Percentiles rank a stretch among this genome's conserved stretches.
phyloP scores from a whole-genome alignment of 208 protist species.

The Crithidia fasciculata region DNA sequence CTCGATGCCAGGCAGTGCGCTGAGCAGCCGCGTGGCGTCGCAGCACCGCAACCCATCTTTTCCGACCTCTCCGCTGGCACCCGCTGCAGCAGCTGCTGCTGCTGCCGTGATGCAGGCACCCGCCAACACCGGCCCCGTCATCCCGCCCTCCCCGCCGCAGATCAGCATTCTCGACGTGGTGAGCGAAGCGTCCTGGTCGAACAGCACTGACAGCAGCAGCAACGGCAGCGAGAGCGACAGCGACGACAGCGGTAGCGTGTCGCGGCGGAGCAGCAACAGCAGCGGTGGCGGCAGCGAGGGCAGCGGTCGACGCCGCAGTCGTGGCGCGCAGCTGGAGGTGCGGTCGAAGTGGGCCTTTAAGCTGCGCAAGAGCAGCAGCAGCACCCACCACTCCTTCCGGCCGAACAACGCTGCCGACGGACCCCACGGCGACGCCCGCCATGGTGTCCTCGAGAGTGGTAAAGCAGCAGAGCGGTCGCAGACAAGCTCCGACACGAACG shows the following conservation, averaged over 20 bases:
- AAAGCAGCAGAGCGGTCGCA: not conserved
- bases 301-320: too few species aligned
- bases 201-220: slow-evolving; percentile 3
- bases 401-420: not conserved
- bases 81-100: not conserved
- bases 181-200: not conserved
- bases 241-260: not conserved
- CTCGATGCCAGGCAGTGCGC: not conserved
- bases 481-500: not conserved
- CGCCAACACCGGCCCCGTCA: not conserved
- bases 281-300: not conserved
- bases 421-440: not conserved
- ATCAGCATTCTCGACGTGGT: slow-evolving; percentile 17
- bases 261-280: not conserved
- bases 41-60: not conserved
- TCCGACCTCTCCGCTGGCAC: not conserved
- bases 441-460: not conserved
- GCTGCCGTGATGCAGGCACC: not conserved
- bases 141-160: not conserved
- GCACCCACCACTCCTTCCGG: not conserved
- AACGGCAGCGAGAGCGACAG: not conserved
- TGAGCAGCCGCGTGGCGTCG: not conserved
- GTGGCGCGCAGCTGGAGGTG: not conserved
- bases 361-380: not conserved
- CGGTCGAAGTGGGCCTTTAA: not conserved